phyloP scores from a whole-genome alignment of 2,329 filamentous ascomycete genomes.

The Aspergillus cejpii region DNA sequence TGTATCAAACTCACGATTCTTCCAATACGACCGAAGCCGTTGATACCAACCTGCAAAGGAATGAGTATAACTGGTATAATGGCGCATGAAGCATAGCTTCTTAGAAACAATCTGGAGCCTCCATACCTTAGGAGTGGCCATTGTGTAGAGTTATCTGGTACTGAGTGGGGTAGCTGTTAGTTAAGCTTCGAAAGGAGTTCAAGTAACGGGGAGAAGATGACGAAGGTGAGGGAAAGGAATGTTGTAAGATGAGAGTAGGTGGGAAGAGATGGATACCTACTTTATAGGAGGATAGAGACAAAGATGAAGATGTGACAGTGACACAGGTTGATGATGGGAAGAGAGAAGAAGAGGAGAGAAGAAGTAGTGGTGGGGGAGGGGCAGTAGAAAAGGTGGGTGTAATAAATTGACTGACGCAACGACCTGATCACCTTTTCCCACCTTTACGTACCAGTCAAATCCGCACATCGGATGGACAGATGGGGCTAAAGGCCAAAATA shows the following conservation, averaged over 20 bases:
- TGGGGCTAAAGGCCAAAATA: constrained; percentile 19
- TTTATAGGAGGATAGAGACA: constrained; percentile 5
- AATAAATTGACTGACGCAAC: constrained; percentile 33
- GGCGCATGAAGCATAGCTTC: not conserved
- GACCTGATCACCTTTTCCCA: constrained; percentile 19
- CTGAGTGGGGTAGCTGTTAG: constrained; percentile 28
- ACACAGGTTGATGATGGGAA: constrained; percentile 9
- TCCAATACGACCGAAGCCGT: constrained; percentile 99
- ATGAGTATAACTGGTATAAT: constrained; percentile 3
- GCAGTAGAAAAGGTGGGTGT: constrained; percentile 23
- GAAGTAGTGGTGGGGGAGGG: constrained; percentile 23
- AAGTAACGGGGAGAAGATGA: constrained; percentile 2
- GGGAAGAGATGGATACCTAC: constrained; percentile 14
- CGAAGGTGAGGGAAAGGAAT: constrained; percentile 1
- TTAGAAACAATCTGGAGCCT: not conserved
- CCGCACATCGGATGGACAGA: constrained; percentile 27
- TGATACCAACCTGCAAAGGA: constrained; percentile 73
- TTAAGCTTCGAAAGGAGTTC: constrained; percentile 9
- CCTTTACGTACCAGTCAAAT: constrained; percentile 6
- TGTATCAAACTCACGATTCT: constrained; percentile 59
- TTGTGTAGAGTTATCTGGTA: constrained; percentile 25
- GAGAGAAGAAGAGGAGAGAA: constrained; percentile 12
- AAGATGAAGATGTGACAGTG: constrained; percentile 4
- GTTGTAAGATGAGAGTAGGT: not conserved
- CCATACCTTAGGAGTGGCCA: constrained; percentile 32